Base-by-base conservation (phyloP, 2,329 filamentous ascomycete genomes). In the Colletotrichum acutatum region DNA sequence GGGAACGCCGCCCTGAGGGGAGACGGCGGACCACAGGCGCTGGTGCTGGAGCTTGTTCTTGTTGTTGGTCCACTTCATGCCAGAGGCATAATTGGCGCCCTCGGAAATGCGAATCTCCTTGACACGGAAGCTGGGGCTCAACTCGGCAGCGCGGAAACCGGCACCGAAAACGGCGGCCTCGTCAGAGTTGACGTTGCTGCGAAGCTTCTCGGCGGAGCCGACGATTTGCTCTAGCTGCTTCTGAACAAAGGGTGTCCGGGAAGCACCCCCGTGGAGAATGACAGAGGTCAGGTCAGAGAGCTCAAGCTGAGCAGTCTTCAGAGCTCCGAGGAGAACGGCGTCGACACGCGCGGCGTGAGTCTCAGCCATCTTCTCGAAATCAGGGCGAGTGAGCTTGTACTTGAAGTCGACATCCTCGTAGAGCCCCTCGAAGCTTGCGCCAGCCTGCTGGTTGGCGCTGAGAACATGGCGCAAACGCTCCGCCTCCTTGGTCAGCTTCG, bases 131-230 rank as follows among this genome's bases (percentile, higher is more conserved):
- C 94, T 96, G 53, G 96, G 95, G 84, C 95, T 98, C 71, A 99
- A 88, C 77, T 94, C 91, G 65, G 97, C 97, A 63, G 94, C 97
- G 80, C 95, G 94, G 88, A 99, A 98, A 32, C 93, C 95, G 68
- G 97, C 96, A 78, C 97, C 97, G 82, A 98, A 97, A 11, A 97
- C 97, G 63, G 97, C 97, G 28, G 97, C 93, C 84, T 99, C 97
- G 79, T 99, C 97, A 12, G 96, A 94, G 84, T 99, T 99, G 80
- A 99, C 97, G 78, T 97, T 99, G 79, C 92, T 93, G 76, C 95
- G 93, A 72, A 99, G 88, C 86, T 97, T 98, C 64, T 93, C 91
- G 8, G 91, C 83, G 22, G 88, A 90, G 49, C 94, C 93, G 63
- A 92, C 89, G 56, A 94, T 83, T 74, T 91, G 90, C 84, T 98